A percentile compares a stretch with the other conserved stretches of the same genome.
phyloP scores from a whole-genome alignment of 2,329 filamentous ascomycete species.

The Paradendryphiella salina region DNA sequence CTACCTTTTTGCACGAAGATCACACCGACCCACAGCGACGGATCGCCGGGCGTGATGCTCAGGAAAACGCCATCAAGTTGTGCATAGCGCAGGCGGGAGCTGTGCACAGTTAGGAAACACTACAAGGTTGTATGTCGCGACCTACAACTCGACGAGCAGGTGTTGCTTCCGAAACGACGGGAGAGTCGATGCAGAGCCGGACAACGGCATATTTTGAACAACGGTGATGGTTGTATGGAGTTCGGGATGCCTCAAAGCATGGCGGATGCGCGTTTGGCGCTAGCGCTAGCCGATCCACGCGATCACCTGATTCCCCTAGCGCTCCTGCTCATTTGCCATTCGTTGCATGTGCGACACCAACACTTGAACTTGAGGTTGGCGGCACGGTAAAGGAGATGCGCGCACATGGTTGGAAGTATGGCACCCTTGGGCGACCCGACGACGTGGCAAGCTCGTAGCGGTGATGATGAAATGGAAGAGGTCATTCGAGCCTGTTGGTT shows the following conservation, averaged over 20 bases:
- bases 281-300: conserved; percentile 18
- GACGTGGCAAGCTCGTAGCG: conserved; percentile 20
- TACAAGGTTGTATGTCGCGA: conserved; percentile 24
- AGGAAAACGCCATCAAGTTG: conserved; percentile 88
- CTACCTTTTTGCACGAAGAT: conserved; percentile 87
- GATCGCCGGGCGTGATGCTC: conserved; percentile 77
- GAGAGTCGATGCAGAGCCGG: conserved; percentile 30
- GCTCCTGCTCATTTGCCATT: conserved; percentile 1
- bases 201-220: conserved; percentile 29
- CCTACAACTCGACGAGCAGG: conserved; percentile 80
- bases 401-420: conserved; percentile 17
- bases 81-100: conserved; percentile 76
- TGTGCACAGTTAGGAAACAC: conserved; percentile 49
- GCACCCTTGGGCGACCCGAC: conserved; percentile 1
- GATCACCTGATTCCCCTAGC: conserved; percentile 6
- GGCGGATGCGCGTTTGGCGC: conserved; percentile 12
- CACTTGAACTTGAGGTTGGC: conserved; percentile 1
- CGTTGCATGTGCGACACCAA: conserved; percentile 6
- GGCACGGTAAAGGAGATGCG: conserved; percentile 18
- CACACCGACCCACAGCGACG: conserved; percentile 84
- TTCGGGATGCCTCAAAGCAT: conserved; percentile 6
- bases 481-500: neutral
- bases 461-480: neutral
- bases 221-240: conserved; percentile 8
- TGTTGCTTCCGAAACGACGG: conserved; percentile 70